Conservation (phyloP, 768 basidiomycete genomes). For the Panaeolus cyanescens region DNA sequence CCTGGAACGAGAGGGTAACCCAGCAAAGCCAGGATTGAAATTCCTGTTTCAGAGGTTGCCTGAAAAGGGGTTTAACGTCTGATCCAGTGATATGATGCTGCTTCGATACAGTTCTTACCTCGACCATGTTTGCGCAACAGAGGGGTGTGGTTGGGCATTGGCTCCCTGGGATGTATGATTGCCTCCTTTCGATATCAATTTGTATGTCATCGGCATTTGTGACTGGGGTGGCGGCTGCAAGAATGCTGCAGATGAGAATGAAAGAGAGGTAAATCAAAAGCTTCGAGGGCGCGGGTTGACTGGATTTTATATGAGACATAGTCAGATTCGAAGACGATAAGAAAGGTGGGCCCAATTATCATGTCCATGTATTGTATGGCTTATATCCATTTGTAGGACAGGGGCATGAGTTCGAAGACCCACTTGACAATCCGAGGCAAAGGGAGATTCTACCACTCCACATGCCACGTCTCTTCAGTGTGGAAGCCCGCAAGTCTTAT, state of each 20-base stretch:
- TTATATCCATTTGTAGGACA: too few species aligned
- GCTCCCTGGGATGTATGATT: not conserved
- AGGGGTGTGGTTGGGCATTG: not conserved
- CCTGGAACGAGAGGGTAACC: not conserved
- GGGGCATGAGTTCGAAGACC: too few species aligned
- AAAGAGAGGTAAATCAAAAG: not conserved
- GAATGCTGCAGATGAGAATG: not conserved
- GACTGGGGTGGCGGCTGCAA: not conserved
- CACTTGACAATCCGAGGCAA: too few species aligned
- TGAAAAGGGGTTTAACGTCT: too few species aligned
- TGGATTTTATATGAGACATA: not conserved
- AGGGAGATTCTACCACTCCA: too few species aligned
- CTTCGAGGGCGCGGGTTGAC: not conserved
- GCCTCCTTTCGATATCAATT: not conserved
- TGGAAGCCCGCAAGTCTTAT: too few species aligned
- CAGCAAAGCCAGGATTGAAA: not conserved
- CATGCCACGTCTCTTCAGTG: too few species aligned
- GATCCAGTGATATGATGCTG: too few species aligned
- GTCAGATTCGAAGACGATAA: too few species aligned
- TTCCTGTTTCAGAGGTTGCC: not conserved
- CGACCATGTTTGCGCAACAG: not conserved
- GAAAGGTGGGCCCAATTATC: too few species aligned
- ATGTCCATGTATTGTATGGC: too few species aligned
- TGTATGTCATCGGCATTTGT: not conserved
- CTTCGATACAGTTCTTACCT: too few species aligned